A percentile compares a stretch with the other conserved stretches of the same genome.
Evolutionary conservation across 2,329 filamentous ascomycete species (phyloP).

Genomic region (Zymoseptoria passerinii): DNA sequence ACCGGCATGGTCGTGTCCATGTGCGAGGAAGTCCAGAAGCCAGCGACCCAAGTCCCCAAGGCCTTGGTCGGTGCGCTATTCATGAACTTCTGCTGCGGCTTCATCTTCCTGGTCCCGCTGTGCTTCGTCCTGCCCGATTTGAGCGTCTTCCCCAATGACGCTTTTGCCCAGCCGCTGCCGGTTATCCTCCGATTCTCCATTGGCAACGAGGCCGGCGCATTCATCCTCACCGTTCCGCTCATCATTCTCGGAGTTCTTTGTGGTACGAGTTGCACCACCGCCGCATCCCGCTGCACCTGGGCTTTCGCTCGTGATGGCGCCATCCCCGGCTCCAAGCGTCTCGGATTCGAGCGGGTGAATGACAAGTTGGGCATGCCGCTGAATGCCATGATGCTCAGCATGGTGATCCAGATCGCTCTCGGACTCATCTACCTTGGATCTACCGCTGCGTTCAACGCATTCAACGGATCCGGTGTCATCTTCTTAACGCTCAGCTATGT

Average conservation of each 20-base stretch:
- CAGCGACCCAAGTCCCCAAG: constrained; percentile 60
- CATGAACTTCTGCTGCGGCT: constrained; percentile 58
- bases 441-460: constrained; percentile 61
- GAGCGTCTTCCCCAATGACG: constrained; percentile 40
- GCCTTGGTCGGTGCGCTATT: constrained; percentile 58
- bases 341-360: constrained; percentile 53
- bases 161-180: constrained; percentile 55
- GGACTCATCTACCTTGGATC: constrained; percentile 64
- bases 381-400: constrained; percentile 65
- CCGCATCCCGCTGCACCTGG: constrained; percentile 59
- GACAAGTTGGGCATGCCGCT: constrained; percentile 55
- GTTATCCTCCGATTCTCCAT: constrained; percentile 56
- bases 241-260: constrained; percentile 60
- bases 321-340: constrained; percentile 51
- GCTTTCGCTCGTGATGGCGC: constrained; percentile 60
- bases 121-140: constrained; percentile 62
- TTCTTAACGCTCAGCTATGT: constrained; percentile 61
- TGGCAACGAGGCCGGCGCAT: constrained; percentile 47
- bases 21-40: constrained; percentile 63
- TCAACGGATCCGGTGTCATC: constrained; percentile 48
- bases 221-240: constrained; percentile 55
- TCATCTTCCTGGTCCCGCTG: constrained; percentile 61
- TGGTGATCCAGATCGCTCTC: constrained; percentile 55
- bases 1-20: constrained; percentile 75
- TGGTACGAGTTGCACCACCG: constrained; percentile 61